Evolutionary conservation across 345 rosid genomes (phyloP).

Genomic region (Syzygium grande): DNA sequence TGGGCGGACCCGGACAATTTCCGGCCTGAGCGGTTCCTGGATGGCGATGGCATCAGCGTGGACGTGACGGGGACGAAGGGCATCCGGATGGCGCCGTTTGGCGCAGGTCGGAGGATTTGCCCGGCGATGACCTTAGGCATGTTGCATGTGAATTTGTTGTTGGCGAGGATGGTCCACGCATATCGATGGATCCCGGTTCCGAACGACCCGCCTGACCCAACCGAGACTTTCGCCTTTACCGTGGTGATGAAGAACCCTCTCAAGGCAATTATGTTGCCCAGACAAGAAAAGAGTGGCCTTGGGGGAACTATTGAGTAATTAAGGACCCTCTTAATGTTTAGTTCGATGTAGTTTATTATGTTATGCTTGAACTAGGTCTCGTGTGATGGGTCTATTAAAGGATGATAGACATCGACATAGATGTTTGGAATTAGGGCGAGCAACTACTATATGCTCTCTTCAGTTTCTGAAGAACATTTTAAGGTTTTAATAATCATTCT

Average conservation of each 20-base stretch:
- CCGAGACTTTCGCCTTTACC: conserved; percentile 88
- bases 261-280: conserved; percentile 50
- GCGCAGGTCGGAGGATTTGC: conserved; percentile 89
- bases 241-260: conserved; percentile 91
- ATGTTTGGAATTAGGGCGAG: neutral
- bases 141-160: conserved; percentile 58
- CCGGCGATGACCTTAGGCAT: conserved; percentile 82
- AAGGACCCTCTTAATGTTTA: neutral
- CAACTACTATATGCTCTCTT: neutral
- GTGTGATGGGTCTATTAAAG: neutral
- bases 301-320: neutral
- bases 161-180: conserved; percentile 82
- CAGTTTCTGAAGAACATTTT: neutral
- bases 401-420: neutral
- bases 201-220: conserved; percentile 58
- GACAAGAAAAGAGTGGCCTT: conserved; percentile 11
- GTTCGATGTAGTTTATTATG: neutral
- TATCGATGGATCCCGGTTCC: conserved; percentile 69
- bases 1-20: conserved; percentile 73
- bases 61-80: conserved; percentile 83
- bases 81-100: conserved; percentile 78
- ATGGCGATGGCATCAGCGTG: conserved; percentile 68
- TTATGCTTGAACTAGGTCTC: neutral
- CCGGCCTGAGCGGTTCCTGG: conserved; percentile 76
- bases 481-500: neutral